Percentiles rank a stretch among this genome's conserved stretches.
Evolutionary conservation across 106 monocot genomes (phyloP).

Genomic region (Acanthochlamys bracteata): DNA sequence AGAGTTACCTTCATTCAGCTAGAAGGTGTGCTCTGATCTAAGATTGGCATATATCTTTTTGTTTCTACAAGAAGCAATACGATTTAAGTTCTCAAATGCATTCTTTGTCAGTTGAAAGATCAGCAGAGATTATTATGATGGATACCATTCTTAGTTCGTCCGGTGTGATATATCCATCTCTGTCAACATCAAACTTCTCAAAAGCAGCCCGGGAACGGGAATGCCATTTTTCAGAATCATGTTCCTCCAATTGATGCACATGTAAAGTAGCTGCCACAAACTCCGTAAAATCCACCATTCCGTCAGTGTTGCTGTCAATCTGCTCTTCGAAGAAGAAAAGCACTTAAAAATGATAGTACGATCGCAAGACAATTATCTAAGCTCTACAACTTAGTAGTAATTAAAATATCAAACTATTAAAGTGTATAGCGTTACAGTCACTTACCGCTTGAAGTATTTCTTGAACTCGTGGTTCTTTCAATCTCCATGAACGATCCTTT

Average conservation of each 20-base stretch:
- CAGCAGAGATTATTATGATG: background rate
- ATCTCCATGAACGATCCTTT: constrained; percentile 85
- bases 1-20: background rate
- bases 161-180: constrained; percentile 86
- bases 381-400: too few relatives aligned
- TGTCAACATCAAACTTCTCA: constrained; percentile 80
- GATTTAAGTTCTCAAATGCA: too few relatives aligned
- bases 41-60: too few relatives aligned
- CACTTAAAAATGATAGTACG: too few relatives aligned
- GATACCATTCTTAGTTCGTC: constrained; percentile 87
- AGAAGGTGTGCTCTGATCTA: too few relatives aligned
- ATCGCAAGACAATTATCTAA: too few relatives aligned
- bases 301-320: constrained; percentile 96
- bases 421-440: too few relatives aligned
- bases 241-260: constrained; percentile 78
- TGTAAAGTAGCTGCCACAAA: constrained; percentile 88
- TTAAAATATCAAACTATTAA: too few relatives aligned
- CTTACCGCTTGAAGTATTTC: constrained; percentile 87
- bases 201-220: constrained; percentile 67
- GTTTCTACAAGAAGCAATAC: too few relatives aligned
- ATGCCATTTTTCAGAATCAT: constrained; percentile 73
- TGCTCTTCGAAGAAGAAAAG: too few relatives aligned
- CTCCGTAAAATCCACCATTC: constrained; percentile 88
- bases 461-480: constrained; percentile 55
- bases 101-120: too few relatives aligned